Conservation (phyloP, 345 rosid species). For the Cardiospermum halicacabum region DNA sequence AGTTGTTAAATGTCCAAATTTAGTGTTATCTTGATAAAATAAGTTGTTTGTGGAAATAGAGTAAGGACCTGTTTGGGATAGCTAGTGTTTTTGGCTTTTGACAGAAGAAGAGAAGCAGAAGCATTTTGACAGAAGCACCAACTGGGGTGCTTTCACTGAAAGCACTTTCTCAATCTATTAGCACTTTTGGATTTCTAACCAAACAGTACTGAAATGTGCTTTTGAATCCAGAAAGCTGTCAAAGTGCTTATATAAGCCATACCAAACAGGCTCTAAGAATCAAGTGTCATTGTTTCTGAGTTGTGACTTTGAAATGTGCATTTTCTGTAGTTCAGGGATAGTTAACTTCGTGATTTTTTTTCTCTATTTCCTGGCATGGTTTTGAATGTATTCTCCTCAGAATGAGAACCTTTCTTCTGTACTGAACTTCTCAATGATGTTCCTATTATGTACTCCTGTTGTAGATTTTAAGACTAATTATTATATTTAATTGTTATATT, state of each 20-base stretch:
- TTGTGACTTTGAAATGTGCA: not conserved
- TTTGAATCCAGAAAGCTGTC: too few species aligned
- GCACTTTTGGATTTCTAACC: too few species aligned
- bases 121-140: too few species aligned
- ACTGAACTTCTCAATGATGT: not conserved
- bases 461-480: not conserved
- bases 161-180: too few species aligned
- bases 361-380: not conserved
- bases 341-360: not conserved
- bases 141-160: too few species aligned
- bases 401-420: not conserved
- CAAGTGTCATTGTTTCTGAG: not conserved
- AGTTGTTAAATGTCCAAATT: not conserved
- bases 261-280: too few species aligned
- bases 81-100: too few species aligned
- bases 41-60: not conserved
- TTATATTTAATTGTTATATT: not conserved
- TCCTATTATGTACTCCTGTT: not conserved
- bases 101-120: too few species aligned
- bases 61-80: too few species aligned
- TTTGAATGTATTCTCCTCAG: not conserved
- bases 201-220: too few species aligned
- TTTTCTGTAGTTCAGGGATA: constrained; percentile 1
- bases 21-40: not conserved
- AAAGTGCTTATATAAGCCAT: too few species aligned